phyloP scores from a whole-genome alignment of 352 stramenopile species.

The Globisporangium emineosum region DNA sequence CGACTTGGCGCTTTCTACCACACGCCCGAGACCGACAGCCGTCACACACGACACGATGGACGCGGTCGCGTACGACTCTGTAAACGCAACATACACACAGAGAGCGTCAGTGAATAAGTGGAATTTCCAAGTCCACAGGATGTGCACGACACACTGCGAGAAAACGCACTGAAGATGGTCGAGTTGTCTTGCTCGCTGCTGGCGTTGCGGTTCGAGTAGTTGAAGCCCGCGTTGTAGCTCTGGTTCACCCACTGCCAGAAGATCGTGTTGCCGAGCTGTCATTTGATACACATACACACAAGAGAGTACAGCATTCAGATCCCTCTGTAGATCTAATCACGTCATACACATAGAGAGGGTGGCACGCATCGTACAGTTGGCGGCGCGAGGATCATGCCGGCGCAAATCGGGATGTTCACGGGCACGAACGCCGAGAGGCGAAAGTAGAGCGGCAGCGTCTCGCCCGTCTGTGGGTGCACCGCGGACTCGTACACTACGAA shows the following conservation, averaged over 20 bases:
- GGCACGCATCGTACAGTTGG: slow-evolving; percentile 48
- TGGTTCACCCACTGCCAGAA: slow-evolving; percentile 91
- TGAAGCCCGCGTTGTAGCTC: slow-evolving; percentile 87
- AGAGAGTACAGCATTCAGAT: neutral
- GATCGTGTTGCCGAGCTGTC: slow-evolving; percentile 67
- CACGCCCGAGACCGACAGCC: slow-evolving; percentile 71
- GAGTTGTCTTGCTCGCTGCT: slow-evolving; percentile 74
- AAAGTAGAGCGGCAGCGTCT: slow-evolving; percentile 62
- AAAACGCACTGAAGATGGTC: slow-evolving; percentile 67
- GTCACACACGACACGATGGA: slow-evolving; percentile 77
- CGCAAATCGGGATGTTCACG: slow-evolving; percentile 86
- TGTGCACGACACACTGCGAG: neutral
- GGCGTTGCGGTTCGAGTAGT: slow-evolving; percentile 87
- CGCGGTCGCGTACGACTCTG: slow-evolving; percentile 77
- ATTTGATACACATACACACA: slow-evolving; percentile 3
- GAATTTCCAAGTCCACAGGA: neutral
- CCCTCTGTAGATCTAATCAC: no score
- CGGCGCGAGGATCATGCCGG: slow-evolving; percentile 78
- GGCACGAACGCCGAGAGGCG: slow-evolving; percentile 83
- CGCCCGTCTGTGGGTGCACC: slow-evolving; percentile 80
- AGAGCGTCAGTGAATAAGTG: neutral
- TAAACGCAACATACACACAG: slow-evolving; percentile 4
- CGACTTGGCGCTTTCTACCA: slow-evolving; percentile 70
- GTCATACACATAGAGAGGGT: no score
- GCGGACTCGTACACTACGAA: slow-evolving; percentile 67